Base-by-base conservation (phyloP, 1,284 basidiomycete species). In the Volvariella volvacea region DNA sequence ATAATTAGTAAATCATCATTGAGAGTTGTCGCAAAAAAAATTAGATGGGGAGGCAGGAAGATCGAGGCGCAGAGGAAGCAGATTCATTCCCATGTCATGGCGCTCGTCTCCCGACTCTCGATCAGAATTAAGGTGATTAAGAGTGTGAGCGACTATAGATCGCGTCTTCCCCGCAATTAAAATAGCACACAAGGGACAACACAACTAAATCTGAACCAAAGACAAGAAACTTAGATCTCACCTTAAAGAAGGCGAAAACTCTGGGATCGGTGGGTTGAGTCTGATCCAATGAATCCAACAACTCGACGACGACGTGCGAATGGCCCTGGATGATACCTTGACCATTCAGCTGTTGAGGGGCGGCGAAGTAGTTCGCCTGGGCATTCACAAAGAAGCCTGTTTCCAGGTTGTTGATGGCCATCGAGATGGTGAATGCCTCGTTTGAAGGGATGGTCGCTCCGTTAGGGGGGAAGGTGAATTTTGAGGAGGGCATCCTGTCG, bases 171-270 rank as follows among this genome's bases (percentile, higher is more conserved):
- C n/a, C n/a, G n/a, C n/a, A n/a, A n/a, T n/a, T n/a, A n/a, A n/a
- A n/a, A n/a, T n/a, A n/a, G n/a, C n/a, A n/a, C n/a, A n/a, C n/a
- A n/a, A n/a, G n/a, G n/a, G n/a, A n/a, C n/a, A n/a, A n/a, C n/a
- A n/a, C n/a, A n/a, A n/a, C n/a, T n/a, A n/a, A n/a, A n/a, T n/a
- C n/a, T n/a, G n/a, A n/a, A n/a, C n/a, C n/a, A n/a, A n/a, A n/a
- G n/a, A n/a, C n/a, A n/a, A n/a, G n/a, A n/a, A n/a, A n/a, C n/a
- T n/a, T n/a, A n/a, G n/a, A n/a, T n/a, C 47, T 33, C 47, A 64
- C 65, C 57, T 84, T 81, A 78, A 88, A 87, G 65, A 87, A 84
- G 8, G 68, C 73, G 55, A 81, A 81, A 39, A 63, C 62, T 44
- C 54, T 66, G 6, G 82, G 78, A 62, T 83, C 65, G 6, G 69